Base-by-base conservation (phyloP, 129 eudicot species). In the Smallanthus sonchifolius region DNA sequence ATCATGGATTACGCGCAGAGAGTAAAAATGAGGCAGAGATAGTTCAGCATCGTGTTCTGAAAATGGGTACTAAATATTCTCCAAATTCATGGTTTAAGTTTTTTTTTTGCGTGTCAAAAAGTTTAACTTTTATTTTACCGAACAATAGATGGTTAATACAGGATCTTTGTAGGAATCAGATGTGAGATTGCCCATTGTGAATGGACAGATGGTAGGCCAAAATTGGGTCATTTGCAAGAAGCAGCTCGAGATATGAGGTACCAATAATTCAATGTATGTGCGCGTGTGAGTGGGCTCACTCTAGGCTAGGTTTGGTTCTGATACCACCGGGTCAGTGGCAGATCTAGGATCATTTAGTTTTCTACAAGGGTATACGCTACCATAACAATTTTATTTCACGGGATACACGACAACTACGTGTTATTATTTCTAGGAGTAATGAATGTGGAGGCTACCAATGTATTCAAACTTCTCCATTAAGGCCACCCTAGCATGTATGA, bases 211-310 rank as follows among this genome's bases (percentile, higher is more conserved):
- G 98, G 97, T 40, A 87, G 47, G 65, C 97, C 97, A 16, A 88
- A 90, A 84, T 66, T 57, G 54, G 98, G 96, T 70, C 96, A 88
- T 75, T 82, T 94, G 84, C 97, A 90, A 86, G 97, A 88, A 86
- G 92, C 88, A 44, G 98, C 98, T 73, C 91, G 96, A 42, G 78
- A 83, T 70, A 87, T 81, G 80, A 86, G 97, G 97, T 85, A 79
- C 43, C 44, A 6, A 2, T 52, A 74, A 67, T 56, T 51, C 36
- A 54, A 2, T 73, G 8, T 47, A 19, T 48, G 37, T 34, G 45
- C 7, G 6, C 6, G 49, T 4, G 70, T 62, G 14, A 49, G 49
- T 30, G 24, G 47, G 20, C 17, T 36, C 38, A 15, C 51, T 57
- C n/a, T 28, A 32, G 52, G 24, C 43, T 35, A 35, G 42, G 43